Evolutionary conservation across 2,329 filamentous ascomycete genomes (phyloP), one percentile per base, ranked within the genome.

Genomic region (Leptographium wingfieldii): DNA sequence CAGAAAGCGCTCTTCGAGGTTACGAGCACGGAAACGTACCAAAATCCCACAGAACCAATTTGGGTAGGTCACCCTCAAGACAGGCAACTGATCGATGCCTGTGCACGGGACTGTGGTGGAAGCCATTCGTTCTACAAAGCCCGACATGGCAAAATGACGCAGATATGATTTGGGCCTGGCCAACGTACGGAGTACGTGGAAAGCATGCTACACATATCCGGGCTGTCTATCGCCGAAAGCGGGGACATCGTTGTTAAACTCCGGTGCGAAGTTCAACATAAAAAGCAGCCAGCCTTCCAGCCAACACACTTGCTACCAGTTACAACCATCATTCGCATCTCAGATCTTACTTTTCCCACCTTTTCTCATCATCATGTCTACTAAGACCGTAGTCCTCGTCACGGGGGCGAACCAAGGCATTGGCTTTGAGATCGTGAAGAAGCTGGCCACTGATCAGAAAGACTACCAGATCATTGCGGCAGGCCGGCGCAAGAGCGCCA

Each of bases 391-490:
- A 7, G 68, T 69, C 55, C 69, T 76, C 53, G 66, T 76, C 53
- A 73, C 72, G 6, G 74, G 73, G 7, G 73, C 70, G 43, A 77
- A 76, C 64, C 69, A 72, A 63, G 74, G 74, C 54, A 71, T 77
- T 25, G 75, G 75, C 56, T 73, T 73, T 62, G 73, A 73, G 59
- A 71, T 69, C 7, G 69, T 71, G 25, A 72, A 73, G 59, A 71
- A 74, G 43, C 66, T 78, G 25, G 67, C 70, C 10, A 66, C 68
- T 25, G 71, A 72, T 16, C 66, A 69, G 54, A 63, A 66, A 16
- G 66, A 69, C 59, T 76, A 76, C 64, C 69, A 74, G 60, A 65
- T 76, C 58, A 67, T 77, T 46, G 62, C 77, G 48, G 68, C 70
- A 11, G 70, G 70, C 58, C 71, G 76, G 35, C 68, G 69, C 55